These are phyloP conservation scores for Cryptococcus depauperatus DNA, from an alignment of 1,284 basidiomycete species.

Conservation along the genomic window DNA sequence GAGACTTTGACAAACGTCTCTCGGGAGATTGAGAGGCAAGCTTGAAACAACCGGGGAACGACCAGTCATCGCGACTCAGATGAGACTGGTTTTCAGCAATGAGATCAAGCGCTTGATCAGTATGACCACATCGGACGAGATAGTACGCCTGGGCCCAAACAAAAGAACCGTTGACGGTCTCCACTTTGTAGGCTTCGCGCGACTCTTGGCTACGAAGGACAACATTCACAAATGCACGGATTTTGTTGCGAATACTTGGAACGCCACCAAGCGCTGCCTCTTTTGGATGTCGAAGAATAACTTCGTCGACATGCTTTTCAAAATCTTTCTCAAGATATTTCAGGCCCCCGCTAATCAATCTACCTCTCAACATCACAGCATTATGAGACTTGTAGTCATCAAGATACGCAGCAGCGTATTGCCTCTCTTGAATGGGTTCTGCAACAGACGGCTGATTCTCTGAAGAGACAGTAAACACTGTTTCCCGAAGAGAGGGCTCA, in stretches of 20 bases:
- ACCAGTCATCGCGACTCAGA: conserved; percentile 71
- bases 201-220: conserved; percentile 54
- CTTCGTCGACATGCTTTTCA: conserved; percentile 74
- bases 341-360: conserved; percentile 35
- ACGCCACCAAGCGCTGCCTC: conserved; percentile 87
- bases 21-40: conserved; percentile 78
- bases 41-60: conserved; percentile 76
- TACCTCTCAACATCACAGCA: conserved; percentile 23
- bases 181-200: conserved; percentile 75
- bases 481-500: conserved; percentile 46
- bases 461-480: conserved; percentile 7
- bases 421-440: conserved; percentile 40
- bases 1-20: conserved; percentile 64
- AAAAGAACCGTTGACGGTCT: conserved; percentile 75
- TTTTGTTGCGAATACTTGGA: conserved; percentile 80
- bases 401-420: conserved; percentile 49
- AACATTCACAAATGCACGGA: conserved; percentile 74
- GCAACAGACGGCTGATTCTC: conserved; percentile 5
- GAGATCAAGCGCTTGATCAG: conserved; percentile 69
- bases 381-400: conserved; percentile 18
- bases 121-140: conserved; percentile 77
- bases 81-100: conserved; percentile 63
- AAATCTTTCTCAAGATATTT: conserved; percentile 59
- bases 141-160: conserved; percentile 91
- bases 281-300: conserved; percentile 70